phyloP scores from a whole-genome alignment of 2,329 filamentous ascomycete species.

The Diaporthe vaccinii region DNA sequence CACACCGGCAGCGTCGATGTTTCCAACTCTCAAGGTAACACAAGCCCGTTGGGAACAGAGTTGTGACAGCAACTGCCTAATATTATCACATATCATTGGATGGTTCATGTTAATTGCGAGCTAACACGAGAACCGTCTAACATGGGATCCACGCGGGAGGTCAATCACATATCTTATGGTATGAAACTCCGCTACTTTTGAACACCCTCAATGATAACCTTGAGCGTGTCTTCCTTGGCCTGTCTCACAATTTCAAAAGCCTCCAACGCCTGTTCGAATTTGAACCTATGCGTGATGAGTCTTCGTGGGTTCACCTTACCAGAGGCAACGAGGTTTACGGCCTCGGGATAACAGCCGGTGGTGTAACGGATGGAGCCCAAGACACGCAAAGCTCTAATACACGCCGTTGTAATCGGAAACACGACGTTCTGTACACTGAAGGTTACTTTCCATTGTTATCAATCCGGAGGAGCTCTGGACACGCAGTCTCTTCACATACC shows the following conservation, averaged over 20 bases:
- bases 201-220: slow-evolving; percentile 42
- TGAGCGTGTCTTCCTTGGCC: slow-evolving; percentile 38
- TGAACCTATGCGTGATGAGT: slow-evolving; percentile 54
- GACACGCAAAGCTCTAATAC: slow-evolving; percentile 61
- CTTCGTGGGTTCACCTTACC: slow-evolving; percentile 57
- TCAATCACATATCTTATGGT: neutral
- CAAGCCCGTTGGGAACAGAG: too few species aligned
- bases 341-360: slow-evolving; percentile 62
- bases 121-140: fast-evolving
- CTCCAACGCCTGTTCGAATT: slow-evolving; percentile 45
- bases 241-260: slow-evolving; percentile 40
- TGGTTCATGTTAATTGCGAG: neutral
- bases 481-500: neutral
- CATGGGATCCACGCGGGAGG: too few species aligned
- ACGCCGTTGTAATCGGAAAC: slow-evolving; percentile 65
- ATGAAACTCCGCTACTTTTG: neutral
- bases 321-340: slow-evolving; percentile 63
- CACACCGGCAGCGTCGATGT: neutral
- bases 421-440: slow-evolving; percentile 53
- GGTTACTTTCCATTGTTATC: neutral
- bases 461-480: neutral
- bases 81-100: fast-evolving
- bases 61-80: too few species aligned
- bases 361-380: slow-evolving; percentile 66
- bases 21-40: too few species aligned